Conservation (phyloP, 2,329 filamentous ascomycete genomes). For the Epichloe amarillans region DNA sequence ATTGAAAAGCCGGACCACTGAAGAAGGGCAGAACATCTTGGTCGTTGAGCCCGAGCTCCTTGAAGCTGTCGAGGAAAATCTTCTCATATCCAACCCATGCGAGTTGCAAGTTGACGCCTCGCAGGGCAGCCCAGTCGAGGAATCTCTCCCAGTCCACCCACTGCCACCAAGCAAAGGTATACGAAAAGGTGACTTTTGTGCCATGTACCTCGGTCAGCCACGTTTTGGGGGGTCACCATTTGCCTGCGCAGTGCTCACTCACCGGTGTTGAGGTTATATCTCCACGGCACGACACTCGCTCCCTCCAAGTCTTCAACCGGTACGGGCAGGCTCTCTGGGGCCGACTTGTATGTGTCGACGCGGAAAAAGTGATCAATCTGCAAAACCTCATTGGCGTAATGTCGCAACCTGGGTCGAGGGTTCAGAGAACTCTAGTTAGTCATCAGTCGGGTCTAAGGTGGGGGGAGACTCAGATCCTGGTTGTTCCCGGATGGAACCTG, state of each 20-base stretch:
- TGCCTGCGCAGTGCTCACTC: background rate
- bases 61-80: slow-evolving; percentile 33
- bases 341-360: slow-evolving; percentile 2
- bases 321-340: slow-evolving; percentile 2
- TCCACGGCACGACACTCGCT: slow-evolving; percentile 10
- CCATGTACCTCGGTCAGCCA: background rate
- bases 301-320: slow-evolving; percentile 5
- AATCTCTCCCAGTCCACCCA: slow-evolving; percentile 40
- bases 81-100: slow-evolving; percentile 40
- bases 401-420: slow-evolving; percentile 5
- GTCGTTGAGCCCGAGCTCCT: slow-evolving; percentile 29
- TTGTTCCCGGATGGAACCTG: no score
- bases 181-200: slow-evolving; percentile 34
- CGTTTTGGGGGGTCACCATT: background rate
- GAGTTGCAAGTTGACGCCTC: slow-evolving; percentile 36
- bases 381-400: slow-evolving; percentile 10
- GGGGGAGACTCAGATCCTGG: background rate
- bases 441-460: background rate
- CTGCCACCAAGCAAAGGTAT: slow-evolving; percentile 36
- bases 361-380: slow-evolving; percentile 10
- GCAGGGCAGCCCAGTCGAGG: slow-evolving; percentile 38
- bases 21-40: slow-evolving; percentile 32
- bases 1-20: slow-evolving; percentile 35
- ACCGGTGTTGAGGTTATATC: slow-evolving; percentile 38
- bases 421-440: background rate